Evolutionary conservation across 139 green algal genomes (phyloP).

Genomic region (Monoraphidium neglectum): DNA sequence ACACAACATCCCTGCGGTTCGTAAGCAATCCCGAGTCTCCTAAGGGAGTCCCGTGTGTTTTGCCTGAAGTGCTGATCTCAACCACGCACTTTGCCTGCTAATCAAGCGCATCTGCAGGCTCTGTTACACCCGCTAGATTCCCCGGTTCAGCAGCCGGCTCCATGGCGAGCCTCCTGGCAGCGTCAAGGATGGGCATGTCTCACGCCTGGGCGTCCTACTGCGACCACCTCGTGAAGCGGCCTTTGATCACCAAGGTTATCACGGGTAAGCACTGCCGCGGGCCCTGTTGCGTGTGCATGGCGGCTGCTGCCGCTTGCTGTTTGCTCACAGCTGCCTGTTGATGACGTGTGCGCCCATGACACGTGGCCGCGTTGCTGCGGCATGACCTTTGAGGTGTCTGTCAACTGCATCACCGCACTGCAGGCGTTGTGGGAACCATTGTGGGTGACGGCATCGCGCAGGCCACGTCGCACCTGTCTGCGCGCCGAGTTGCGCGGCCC

Average conservation of each 20-base stretch:
- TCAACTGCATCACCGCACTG: not conserved
- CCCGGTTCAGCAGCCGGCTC: no score
- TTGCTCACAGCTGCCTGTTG: not conserved
- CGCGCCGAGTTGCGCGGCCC: not conserved
- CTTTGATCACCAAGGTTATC: slow-evolving; percentile 14
- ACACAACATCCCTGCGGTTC: no score
- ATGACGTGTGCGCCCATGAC: not conserved
- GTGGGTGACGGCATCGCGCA: slow-evolving; percentile 56
- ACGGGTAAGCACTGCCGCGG: slow-evolving; percentile 2
- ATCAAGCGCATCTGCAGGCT: no score
- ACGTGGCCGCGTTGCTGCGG: not conserved
- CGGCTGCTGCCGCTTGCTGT: not conserved
- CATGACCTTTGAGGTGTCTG: not conserved
- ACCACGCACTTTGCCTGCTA: no score
- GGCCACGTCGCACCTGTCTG: slow-evolving; percentile 2
- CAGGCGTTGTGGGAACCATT: slow-evolving; percentile 48
- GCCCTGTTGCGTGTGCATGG: not conserved
- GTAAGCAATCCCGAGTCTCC: no score
- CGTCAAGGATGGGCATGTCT: no score
- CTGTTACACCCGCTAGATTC: no score
- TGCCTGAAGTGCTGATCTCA: no score
- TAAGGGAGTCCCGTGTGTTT: no score
- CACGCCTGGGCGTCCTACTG: slow-evolving; percentile 12
- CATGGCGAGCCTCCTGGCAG: no score
- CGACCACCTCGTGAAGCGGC: slow-evolving; percentile 12